phyloP scores from a whole-genome alignment of 805 yeast genomes.

The Lipomyces orientalis region DNA sequence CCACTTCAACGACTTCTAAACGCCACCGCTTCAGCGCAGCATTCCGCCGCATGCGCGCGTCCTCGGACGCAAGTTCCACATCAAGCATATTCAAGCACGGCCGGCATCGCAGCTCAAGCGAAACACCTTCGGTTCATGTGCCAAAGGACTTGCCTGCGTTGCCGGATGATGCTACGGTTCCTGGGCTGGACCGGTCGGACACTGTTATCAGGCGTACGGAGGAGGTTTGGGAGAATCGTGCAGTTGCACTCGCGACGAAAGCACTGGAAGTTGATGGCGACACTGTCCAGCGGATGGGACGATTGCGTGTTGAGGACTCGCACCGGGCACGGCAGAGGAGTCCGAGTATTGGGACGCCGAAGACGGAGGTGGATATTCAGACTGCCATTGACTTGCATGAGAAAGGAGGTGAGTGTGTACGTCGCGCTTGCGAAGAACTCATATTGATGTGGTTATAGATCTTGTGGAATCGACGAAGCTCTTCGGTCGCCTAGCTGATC shows the following conservation, averaged over 20 bases:
- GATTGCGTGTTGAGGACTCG: neutral
- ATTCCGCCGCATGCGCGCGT: neutral
- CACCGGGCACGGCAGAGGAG: slow-evolving; percentile 7
- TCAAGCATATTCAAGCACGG: neutral
- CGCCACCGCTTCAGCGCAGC: neutral
- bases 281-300: neutral
- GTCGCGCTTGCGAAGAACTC: neutral
- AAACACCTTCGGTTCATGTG: slow-evolving; percentile 10
- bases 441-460: slow-evolving; percentile 25
- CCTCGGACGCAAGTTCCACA: neutral
- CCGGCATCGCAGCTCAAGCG: neutral
- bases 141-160: slow-evolving; percentile 13
- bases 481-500: slow-evolving; percentile 41
- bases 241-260: slow-evolving; percentile 22
- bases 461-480: slow-evolving; percentile 27
- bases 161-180: neutral
- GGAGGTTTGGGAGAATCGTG: slow-evolving; percentile 23
- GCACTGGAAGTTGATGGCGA: neutral
- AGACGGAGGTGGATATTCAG: slow-evolving; percentile 38
- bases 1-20: neutral
- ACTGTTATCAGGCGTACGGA: neutral
- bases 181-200: neutral
- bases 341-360: slow-evolving; percentile 5
- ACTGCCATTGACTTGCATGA: slow-evolving; percentile 43
- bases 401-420: slow-evolving; percentile 26